phyloP scores from a whole-genome alignment of 2,329 filamentous ascomycete genomes.

The Fusarium anthophilum region DNA sequence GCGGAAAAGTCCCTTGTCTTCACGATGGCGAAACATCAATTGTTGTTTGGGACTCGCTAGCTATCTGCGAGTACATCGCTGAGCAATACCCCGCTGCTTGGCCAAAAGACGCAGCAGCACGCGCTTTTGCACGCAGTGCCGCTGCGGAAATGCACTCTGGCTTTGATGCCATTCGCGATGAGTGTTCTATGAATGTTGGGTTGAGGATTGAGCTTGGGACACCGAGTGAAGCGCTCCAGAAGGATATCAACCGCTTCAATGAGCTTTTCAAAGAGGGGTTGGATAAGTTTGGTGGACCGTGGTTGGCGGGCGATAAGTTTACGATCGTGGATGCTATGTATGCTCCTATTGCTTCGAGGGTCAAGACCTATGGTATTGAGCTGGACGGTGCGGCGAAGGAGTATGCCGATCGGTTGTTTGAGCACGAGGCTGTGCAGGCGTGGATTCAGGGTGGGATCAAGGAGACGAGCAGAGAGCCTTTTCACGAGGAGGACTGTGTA shows the following conservation, averaged over 20 bases:
- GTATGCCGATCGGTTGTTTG: slow-evolving; percentile 49
- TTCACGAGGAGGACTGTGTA: slow-evolving; percentile 50
- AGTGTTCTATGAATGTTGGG: slow-evolving; percentile 55
- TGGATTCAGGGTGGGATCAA: slow-evolving; percentile 52
- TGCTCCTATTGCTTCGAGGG: slow-evolving; percentile 52
- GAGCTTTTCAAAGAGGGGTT: slow-evolving; percentile 52
- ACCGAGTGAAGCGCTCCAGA: slow-evolving; percentile 44
- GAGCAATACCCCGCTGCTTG: slow-evolving; percentile 55
- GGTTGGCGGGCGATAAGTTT: slow-evolving; percentile 51
- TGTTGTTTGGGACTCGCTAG: slow-evolving; percentile 57
- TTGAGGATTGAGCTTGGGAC: slow-evolving; percentile 48
- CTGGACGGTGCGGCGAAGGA: slow-evolving; percentile 43
- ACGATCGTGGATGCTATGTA: slow-evolving; percentile 54
- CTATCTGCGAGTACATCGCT: slow-evolving; percentile 59
- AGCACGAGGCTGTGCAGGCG: slow-evolving; percentile 48
- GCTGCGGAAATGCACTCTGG: slow-evolving; percentile 59
- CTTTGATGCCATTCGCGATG: slow-evolving; percentile 52
- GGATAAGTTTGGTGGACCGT: slow-evolving; percentile 53
- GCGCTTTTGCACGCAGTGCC: slow-evolving; percentile 55
- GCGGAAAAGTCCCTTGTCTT: slow-evolving; percentile 55
- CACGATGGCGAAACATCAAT: slow-evolving; percentile 44
- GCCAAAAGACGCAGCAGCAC: slow-evolving; percentile 50
- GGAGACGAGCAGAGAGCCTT: slow-evolving; percentile 51
- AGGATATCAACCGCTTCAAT: slow-evolving; percentile 49
- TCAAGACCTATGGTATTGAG: slow-evolving; percentile 50